Base-by-base conservation (phyloP, 1,284 basidiomycete species). In the Leccinum huronense region DNA sequence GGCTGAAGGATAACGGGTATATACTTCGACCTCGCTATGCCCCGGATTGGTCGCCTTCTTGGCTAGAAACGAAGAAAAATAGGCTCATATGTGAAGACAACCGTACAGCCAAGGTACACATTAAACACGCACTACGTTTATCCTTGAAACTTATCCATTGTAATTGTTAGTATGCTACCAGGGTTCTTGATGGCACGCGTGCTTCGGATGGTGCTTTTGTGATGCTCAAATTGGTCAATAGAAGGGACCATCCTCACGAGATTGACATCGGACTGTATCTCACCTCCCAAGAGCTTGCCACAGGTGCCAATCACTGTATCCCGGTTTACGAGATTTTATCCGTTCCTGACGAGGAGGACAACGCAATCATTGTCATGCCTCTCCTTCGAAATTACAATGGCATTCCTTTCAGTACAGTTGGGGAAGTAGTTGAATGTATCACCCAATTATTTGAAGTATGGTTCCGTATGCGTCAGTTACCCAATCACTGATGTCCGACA, bases 1-100 rank as follows among this genome's bases (percentile, higher is more conserved):
- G 76, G 76, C 65, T 80, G 1, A 69, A 73, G 59, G 68, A 69
- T 2, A 66, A 40, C 23, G 80, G 80, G 13, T 80, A 80, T 53
- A 55, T 71, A 36, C 73, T 81, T 27, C 73, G 80, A 5, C 67
- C 71, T 2, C 70, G 79, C 3, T 80, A 77, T 60, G 62, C 71
- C 13, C 76, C 78, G 6, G 75, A 71, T 36, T 80, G 79, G 77
- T 60, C 67, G 4, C 74, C 78, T 5, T 78, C 79, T 14, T 80
- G 78, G 77, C 45, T 60, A 48, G 67, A 65, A 53, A 67, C 65
- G 1, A 66, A 68, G 5, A 69, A 67, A 27, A 31, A 16, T 8
- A 59, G 64, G 31, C 16, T 62, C 3, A 10, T 61, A 1, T 73
- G 67, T 60, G 78, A 78, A 60, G 76, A 77, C 61, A 64, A 66